Evolutionary conservation across 176 grass and related monocot genomes (phyloP), one percentile per base, ranked within the genome.

Genomic region (Ensete glaucum): DNA sequence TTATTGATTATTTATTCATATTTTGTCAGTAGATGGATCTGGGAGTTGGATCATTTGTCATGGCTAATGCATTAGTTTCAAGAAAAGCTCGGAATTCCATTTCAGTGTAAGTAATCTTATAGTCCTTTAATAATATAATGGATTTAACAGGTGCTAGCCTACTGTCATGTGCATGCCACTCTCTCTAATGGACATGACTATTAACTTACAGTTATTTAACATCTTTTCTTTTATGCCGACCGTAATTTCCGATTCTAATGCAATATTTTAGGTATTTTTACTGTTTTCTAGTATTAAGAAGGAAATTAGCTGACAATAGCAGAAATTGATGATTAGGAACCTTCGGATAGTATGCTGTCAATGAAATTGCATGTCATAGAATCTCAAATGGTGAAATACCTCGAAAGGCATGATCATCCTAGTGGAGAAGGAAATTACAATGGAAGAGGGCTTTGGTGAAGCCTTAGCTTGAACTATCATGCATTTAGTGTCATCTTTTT

Each of bases 41-140:
- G 27, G 93, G 89, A 81, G 93, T 92, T 78, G 93, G 93, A 64
- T 97, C 87, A 69, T 96, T 96, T 85, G 93, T 97, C 75, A 83
- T 97, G 73, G 85, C 85, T 81, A 92, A 97, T 71, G 85, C 90
- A 79, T 79, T 97, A 74, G 90, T 92, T 72, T 97, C 93, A 77
- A 86, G 86, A 85, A 85, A 92, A 85, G 82, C 90, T 79, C 85
- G 90, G 9, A 84, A 90, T 55, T 72, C 84, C 52, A 92, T 70
- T 26, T 75, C 87, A 72, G 78, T 80, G 80, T 84, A 21, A 82
- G 80, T 82, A 14, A 50, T 17, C 50, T 57, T 72, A 0, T 23
- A 62, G 59, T 62, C 72, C 34, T 52, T 60, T 49, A 26, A 57
- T 63, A 56, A 62, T 22, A 66, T 81, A 12, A 52, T 9, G n/a